These are phyloP conservation scores for Gnetum montanum DNA, from an alignment of 75 land plant genomes.

Conservation along the genomic window DNA sequence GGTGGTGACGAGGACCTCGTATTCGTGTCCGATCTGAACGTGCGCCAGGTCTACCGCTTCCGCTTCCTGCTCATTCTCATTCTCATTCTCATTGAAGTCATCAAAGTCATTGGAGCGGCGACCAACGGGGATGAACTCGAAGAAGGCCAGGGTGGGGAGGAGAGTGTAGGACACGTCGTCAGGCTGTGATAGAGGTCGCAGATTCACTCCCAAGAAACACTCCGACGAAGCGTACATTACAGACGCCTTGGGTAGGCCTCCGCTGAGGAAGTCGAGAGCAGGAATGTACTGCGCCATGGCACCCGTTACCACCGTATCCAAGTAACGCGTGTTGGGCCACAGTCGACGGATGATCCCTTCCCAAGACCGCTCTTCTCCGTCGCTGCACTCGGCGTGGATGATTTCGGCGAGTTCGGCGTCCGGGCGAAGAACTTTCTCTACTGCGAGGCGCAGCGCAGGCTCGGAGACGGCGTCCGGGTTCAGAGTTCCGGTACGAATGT, in stretches of 20 bases:
- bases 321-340: constrained; percentile 70
- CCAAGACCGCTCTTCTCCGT: constrained; percentile 56
- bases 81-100: background rate
- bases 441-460: constrained; percentile 5
- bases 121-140: constrained; percentile 66
- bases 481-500: constrained; percentile 21
- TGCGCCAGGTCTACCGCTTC: constrained; percentile 49
- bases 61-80: constrained; percentile 6
- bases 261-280: constrained; percentile 34
- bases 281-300: constrained; percentile 79
- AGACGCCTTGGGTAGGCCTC: constrained; percentile 47
- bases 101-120: background rate
- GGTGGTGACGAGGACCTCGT: constrained; percentile 76
- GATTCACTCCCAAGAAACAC: constrained; percentile 64
- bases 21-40: constrained; percentile 67
- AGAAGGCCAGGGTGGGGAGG: constrained; percentile 74
- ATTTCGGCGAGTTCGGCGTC: constrained; percentile 18
- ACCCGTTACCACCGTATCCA: constrained; percentile 58
- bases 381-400: constrained; percentile 20
- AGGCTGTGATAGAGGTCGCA: constrained; percentile 37
- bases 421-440: constrained; percentile 10
- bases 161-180: constrained; percentile 58
- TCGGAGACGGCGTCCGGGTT: constrained; percentile 19
- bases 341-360: constrained; percentile 55
- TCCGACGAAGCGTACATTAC: constrained; percentile 67